Evolutionary conservation across 345 rosid species (phyloP), one percentile per base, ranked within the genome.

Genomic region (Geranium brycei): DNA sequence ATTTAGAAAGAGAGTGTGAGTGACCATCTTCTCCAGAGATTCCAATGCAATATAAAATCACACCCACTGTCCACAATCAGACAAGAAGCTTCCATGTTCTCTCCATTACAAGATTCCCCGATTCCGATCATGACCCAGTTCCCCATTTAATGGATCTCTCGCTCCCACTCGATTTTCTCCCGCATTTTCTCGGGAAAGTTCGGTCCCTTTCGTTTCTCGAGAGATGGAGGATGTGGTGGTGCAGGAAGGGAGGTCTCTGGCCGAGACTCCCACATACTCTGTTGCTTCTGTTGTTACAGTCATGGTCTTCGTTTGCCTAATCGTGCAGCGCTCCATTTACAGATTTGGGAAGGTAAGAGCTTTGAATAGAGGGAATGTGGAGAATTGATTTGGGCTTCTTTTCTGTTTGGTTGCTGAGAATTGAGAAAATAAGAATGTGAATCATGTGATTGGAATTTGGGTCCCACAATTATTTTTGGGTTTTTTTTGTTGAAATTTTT

Each of bases 251-350:
- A 82, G 89, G 81, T 91, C 98, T 76, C 73, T 91, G 19, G 91
- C 92, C 0, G 98, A 91, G 83, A 91, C 98, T 17, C 98, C 98
- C 2, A 89, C 92, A 40, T 89, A 91, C 73, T 74, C 85, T 68
- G 98, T 91, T 71, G 98, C 98, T 73, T 76, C 92, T 0, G 87
- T 91, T 12, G 76, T 82, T 55, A 84, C 96, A 31, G 92, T 89
- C 38, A 71, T 88, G 75, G 87, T 88, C 23, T 85, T 84, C 63
- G 88, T 78, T 65, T 88, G 91, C 73, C 77, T 84, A 69, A 66
- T 87, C 40, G 81, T 85, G 59, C 82, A 91, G 72, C 85, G 96
- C 17, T 80, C 95, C 66, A 87, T 91, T 62, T 84, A 87, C 88
- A 82, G 87, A 83, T 85, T 82, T 68, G 96, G 98, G 65, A 91